Evolutionary conservation across 2,329 filamentous ascomycete genomes (phyloP).

Genomic region (Calonectria ilicicola): DNA sequence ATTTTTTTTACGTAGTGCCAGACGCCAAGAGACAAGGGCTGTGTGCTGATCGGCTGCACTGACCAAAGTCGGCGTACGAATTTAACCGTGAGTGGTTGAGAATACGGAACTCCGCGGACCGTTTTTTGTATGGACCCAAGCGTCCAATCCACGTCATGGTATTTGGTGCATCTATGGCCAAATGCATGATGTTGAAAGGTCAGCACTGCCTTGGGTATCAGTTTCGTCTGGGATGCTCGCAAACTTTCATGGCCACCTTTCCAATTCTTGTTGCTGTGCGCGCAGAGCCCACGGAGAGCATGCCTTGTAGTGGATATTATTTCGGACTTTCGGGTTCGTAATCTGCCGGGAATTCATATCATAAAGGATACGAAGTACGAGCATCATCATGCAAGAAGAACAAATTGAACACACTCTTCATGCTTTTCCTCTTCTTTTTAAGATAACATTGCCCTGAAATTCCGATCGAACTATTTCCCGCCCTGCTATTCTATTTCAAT

Average conservation of each 20-base stretch:
- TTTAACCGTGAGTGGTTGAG: background rate
- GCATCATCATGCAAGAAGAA: background rate
- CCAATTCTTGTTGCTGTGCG: background rate
- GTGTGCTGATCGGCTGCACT: background rate
- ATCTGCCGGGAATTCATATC: background rate
- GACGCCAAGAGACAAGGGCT: background rate
- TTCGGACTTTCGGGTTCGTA: background rate
- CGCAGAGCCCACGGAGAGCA: background rate
- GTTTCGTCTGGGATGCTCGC: background rate
- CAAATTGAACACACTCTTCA: background rate
- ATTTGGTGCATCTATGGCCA: background rate
- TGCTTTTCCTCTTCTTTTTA: background rate
- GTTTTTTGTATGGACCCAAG: background rate
- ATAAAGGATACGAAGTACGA: too few relatives aligned
- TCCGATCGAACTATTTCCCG: background rate
- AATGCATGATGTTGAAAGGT: background rate
- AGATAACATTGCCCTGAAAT: accelerated
- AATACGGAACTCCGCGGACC: background rate
- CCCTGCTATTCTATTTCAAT: too few relatives aligned
- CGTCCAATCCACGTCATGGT: background rate
- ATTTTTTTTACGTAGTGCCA: background rate
- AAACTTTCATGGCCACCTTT: background rate
- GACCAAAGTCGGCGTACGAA: background rate
- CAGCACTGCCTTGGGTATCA: background rate
- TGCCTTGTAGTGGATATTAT: background rate